phyloP scores from a whole-genome alignment of 495 filamentous ascomycete species.

The Glutinoglossum americanum region DNA sequence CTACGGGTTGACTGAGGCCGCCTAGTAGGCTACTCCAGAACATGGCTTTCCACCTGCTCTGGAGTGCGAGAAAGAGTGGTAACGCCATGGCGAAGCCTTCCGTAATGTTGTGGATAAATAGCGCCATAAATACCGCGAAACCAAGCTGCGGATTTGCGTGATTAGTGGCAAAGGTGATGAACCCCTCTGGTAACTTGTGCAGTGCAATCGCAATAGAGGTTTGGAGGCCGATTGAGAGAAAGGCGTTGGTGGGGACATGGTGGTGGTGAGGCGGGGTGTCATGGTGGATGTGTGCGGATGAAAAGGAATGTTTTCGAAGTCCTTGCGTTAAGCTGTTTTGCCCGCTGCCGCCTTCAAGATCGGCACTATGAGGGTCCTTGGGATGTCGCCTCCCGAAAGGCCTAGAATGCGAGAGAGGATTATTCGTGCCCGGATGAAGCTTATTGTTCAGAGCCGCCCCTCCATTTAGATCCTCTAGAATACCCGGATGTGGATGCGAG shows the following conservation, averaged over 20 bases:
- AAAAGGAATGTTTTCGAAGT: not conserved
- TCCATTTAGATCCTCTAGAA: not conserved
- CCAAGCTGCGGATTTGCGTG: constrained; percentile 79
- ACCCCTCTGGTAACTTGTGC: constrained; percentile 93
- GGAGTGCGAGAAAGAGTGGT: constrained; percentile 71
- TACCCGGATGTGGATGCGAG: not conserved
- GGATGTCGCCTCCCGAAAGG: not conserved
- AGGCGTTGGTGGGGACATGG: constrained; percentile 89
- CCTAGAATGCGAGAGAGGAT: not conserved
- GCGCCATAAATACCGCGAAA: constrained; percentile 75
- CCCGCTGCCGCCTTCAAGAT: not conserved
- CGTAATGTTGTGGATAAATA: constrained; percentile 94
- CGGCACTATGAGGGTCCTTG: not conserved
- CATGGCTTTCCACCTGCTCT: constrained; percentile 56
- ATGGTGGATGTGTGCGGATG: not conserved
- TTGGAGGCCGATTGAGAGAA: constrained; percentile 79
- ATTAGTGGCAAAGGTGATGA: constrained; percentile 96
- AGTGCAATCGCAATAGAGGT: constrained; percentile 85
- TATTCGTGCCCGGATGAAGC: not conserved
- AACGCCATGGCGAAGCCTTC: constrained; percentile 91
- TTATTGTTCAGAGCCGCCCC: not conserved
- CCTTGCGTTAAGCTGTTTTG: not conserved
- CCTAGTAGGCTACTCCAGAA: constrained; percentile 66
- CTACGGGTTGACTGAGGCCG: constrained; percentile 67
- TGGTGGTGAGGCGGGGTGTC: constrained; percentile 47